Percentiles rank a stretch among this genome's conserved stretches.
These are phyloP conservation scores for Apostasia ramifera DNA, from an alignment of 106 monocot species.

Conservation along the genomic window DNA sequence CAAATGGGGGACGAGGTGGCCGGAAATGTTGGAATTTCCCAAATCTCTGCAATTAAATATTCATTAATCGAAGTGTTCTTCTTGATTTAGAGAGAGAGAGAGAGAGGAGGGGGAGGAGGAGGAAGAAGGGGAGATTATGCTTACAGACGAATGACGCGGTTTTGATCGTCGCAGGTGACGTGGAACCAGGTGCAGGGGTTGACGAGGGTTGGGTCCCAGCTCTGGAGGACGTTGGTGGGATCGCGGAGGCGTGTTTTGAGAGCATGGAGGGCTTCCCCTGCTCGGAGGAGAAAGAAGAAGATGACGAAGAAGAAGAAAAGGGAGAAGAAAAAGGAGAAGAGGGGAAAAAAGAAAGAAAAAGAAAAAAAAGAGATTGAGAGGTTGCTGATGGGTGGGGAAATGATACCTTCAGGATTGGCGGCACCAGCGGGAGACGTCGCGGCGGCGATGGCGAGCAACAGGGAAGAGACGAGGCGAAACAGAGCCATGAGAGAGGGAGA, in stretches of 20 bases:
- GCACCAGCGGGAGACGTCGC: constrained; percentile 31
- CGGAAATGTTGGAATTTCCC: constrained; percentile 92
- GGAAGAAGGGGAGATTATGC: neutral
- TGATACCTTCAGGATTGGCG: constrained; percentile 73
- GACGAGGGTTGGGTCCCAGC: constrained; percentile 96
- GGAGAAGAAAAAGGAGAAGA: neutral
- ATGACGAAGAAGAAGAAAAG: neutral
- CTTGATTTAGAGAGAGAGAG: neutral
- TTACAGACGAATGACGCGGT: constrained; percentile 82
- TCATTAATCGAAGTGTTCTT: constrained; percentile 2
- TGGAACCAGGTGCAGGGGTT: constrained; percentile 99
- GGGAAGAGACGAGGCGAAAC: constrained; percentile 14
- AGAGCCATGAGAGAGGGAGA: constrained; percentile 18
- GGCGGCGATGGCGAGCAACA: constrained; percentile 25
- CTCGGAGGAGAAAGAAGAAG: neutral
- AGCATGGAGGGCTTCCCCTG: constrained; percentile 81
- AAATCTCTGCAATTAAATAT: constrained; percentile 62
- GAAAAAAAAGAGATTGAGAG: neutral
- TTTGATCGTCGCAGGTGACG: constrained; percentile 71
- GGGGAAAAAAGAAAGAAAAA: neutral
- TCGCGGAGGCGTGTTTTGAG: constrained; percentile 55
- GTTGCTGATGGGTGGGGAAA: neutral
- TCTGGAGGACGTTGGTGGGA: constrained; percentile 84
- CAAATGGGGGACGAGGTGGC: constrained; percentile 69
- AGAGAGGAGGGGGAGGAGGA: neutral